A percentile compares a stretch with the other conserved stretches of the same genome.
These are phyloP conservation scores for Phytophthora idaei DNA, from an alignment of 352 stramenopile genomes.

Conservation along the genomic window DNA sequence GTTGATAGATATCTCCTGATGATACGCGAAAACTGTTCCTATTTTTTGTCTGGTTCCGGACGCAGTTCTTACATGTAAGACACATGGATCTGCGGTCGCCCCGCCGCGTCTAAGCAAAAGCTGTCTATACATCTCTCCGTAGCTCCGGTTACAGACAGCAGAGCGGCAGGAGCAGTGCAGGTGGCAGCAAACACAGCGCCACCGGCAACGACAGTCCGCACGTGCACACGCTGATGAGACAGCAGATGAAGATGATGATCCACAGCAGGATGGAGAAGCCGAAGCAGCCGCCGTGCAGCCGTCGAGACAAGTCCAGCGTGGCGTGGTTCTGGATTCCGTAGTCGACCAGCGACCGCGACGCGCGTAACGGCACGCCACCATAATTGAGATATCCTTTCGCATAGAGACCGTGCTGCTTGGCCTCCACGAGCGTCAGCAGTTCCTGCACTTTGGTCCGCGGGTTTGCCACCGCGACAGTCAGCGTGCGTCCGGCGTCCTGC, in stretches of 20 bases:
- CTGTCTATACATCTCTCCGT: not conserved
- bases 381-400: conserved; percentile 55
- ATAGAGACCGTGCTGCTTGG: conserved; percentile 22
- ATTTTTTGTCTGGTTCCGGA: not conserved
- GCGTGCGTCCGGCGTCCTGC: conserved; percentile 47
- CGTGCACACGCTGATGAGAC: conserved; percentile 73
- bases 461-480: conserved; percentile 42
- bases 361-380: conserved; percentile 61
- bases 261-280: conserved; percentile 76
- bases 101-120: conserved; percentile 5
- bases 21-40: conserved; percentile 8
- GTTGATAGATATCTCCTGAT: conserved; percentile 1
- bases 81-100: not conserved
- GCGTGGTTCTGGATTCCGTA: conserved; percentile 76
- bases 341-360: conserved; percentile 50
- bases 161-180: conserved; percentile 66
- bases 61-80: conserved; percentile 2
- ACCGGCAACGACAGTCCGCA: conserved; percentile 71
- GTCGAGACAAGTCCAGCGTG: conserved; percentile 53
- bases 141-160: conserved; percentile 59
- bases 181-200: conserved; percentile 59
- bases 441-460: conserved; percentile 42
- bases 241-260: conserved; percentile 80
- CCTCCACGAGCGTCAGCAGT: conserved; percentile 39
- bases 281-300: conserved; percentile 71